Conservation (phyloP, 305 asterid genomes). For the Fraxinus ornus region DNA sequence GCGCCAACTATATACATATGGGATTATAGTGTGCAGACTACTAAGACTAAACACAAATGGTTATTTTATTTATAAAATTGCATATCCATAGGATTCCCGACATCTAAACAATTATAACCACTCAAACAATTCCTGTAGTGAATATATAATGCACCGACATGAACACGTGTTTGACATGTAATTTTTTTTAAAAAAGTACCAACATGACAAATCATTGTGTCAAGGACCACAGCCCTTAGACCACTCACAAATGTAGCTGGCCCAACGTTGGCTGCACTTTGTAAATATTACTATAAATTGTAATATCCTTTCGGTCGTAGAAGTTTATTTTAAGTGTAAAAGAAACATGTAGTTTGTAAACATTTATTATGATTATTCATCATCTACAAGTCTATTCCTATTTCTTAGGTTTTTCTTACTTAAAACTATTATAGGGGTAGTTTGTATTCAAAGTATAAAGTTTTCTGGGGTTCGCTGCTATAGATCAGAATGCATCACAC, state of each 20-base stretch:
- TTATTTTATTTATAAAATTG: not conserved
- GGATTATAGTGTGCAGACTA: not conserved
- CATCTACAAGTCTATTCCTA: not conserved
- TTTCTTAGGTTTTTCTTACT: not conserved
- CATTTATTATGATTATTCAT: not conserved
- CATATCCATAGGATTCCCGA: conserved; percentile 14
- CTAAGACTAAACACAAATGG: not conserved
- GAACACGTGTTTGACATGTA: not conserved
- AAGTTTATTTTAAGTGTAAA: not conserved
- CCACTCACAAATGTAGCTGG: not conserved
- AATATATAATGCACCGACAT: not conserved
- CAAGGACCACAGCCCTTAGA: not conserved
- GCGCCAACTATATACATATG: conserved; percentile 5
- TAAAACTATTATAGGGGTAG: not conserved
- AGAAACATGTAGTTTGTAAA: not conserved
- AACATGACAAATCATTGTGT: not conserved
- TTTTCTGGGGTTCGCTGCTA: not conserved
- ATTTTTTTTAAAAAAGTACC: not conserved
- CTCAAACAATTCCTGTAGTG: not conserved
- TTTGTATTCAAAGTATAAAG: not conserved
- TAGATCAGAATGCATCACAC: not conserved
- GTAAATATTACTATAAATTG: not conserved
- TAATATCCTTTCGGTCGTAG: not conserved
- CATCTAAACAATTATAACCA: not conserved
- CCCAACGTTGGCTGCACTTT: not conserved